Evolutionary conservation across 2,329 filamentous ascomycete genomes (phyloP), one percentile per base, ranked within the genome.

Genomic region (Coniochaeta pulveracea): DNA sequence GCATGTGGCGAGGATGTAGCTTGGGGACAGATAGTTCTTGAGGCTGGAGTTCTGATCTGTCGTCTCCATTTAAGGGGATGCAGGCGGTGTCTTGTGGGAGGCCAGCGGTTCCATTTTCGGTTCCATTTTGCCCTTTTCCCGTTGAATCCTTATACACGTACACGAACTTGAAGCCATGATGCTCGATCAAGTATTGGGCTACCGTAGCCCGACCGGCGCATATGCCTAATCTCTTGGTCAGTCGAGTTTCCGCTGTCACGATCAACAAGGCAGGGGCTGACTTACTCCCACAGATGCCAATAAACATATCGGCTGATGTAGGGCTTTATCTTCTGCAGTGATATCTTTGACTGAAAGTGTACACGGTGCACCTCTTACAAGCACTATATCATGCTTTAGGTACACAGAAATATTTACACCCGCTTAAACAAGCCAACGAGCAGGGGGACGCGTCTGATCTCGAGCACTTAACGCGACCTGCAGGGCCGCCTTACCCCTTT

Each of bases 161-260:
- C 37, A 95, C 69, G 29, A 74, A 73, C 39, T 72, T 76, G 59
- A 96, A 98, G 40, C 74, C 76, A 56, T 95, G 82, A 43, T 88
- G 74, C 42, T 86, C 72, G 42, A 88, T 74, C 7, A 98, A 73
- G 54, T 93, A 95, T 35, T 84, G 74, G 37, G 86, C 86, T 43
- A 96, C 84, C 8, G 85, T 85, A 52, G 77, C 79, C 63, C 95
- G 96, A 49, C 91, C 91, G 31, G 89, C 79, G 62, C 88, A 96
- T 48, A 95, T 89, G 49, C 84, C 88, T 91, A 49, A 19, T 10
- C 11, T 42, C 37, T 41, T 33, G 44, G 43, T 42, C 26, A 34
- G 4, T 26, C 32, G 14, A 21, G 7, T 8, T 4, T 5, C 6
- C 3, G 24, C 34, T n/a, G 6, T 14, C 3, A 37, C 5, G 11